phyloP scores from a whole-genome alignment of 1,284 basidiomycete genomes.

The Apiotrichum akiyoshidainum region DNA sequence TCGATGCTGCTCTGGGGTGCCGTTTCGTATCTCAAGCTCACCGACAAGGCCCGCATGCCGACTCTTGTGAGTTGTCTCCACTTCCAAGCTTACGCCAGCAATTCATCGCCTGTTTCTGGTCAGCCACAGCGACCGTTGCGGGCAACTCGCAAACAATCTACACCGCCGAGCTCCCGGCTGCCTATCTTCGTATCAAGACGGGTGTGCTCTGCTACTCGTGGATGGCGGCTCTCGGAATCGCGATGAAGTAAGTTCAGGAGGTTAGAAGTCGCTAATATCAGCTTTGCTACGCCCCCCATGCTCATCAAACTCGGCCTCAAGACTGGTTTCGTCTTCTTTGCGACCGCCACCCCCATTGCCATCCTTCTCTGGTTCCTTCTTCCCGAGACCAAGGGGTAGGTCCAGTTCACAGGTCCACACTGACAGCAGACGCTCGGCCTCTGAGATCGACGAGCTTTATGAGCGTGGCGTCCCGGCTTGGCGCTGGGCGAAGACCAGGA shows the following conservation, averaged over 20 bases:
- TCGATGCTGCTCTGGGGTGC: slow-evolving; percentile 10
- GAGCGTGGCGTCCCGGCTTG: slow-evolving; percentile 44
- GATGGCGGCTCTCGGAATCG: slow-evolving; percentile 8
- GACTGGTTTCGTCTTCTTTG: slow-evolving; percentile 28
- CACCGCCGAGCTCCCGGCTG: slow-evolving; percentile 28
- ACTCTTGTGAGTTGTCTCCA: neutral
- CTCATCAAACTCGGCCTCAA: slow-evolving; percentile 20
- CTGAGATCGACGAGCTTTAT: slow-evolving; percentile 48
- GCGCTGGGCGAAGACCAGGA: slow-evolving; percentile 39
- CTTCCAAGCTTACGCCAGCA: neutral
- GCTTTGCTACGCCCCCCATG: slow-evolving; percentile 30
- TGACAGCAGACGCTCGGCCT: slow-evolving; percentile 11
- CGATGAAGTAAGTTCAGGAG: slow-evolving; percentile 14
- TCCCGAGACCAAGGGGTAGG: slow-evolving; percentile 33
- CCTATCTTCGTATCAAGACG: slow-evolving; percentile 26
- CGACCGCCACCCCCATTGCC: slow-evolving; percentile 22
- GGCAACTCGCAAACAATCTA: slow-evolving; percentile 11
- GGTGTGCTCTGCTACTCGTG: slow-evolving; percentile 9
- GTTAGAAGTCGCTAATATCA: neutral
- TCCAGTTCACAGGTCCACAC: neutral
- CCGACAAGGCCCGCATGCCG: neutral
- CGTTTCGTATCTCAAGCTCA: neutral
- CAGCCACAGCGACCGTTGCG: neutral
- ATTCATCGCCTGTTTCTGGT: slow-evolving; percentile 2
- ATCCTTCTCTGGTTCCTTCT: slow-evolving; percentile 28